A percentile compares a stretch with the other conserved stretches of the same genome.
phyloP scores from a whole-genome alignment of 179 eudicot genomes.

The Actinidia arguta region DNA sequence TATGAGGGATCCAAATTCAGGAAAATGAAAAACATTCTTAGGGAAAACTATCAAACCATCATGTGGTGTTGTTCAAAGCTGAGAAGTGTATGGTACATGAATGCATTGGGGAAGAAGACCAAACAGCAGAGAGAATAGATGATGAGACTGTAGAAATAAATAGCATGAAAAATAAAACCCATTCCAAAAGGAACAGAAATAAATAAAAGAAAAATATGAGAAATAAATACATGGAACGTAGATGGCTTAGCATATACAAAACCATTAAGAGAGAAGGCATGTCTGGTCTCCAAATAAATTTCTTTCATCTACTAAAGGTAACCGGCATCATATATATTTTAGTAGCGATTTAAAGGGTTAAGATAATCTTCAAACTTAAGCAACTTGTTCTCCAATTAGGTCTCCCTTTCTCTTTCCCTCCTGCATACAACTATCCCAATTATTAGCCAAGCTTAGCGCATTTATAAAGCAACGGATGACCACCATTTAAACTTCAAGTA shows the following conservation, averaged over 20 bases:
- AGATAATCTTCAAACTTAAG: not conserved
- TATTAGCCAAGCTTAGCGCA: not conserved
- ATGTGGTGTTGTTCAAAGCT: not conserved
- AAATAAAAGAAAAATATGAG: not conserved
- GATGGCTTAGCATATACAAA: not conserved
- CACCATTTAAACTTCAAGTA: not conserved
- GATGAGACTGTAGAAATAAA: not conserved
- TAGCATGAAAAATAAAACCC: not conserved
- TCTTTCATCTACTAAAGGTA: not conserved
- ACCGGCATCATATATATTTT: not conserved
- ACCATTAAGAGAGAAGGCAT: not conserved
- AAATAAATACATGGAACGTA: not conserved
- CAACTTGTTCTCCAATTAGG: not conserved
- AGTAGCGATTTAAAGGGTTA: not conserved
- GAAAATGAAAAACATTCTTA: not conserved
- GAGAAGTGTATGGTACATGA: constrained; percentile 2
- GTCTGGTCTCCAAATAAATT: not conserved
- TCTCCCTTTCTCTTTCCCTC: not conserved
- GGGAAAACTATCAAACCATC: not conserved
- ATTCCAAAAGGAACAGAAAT: not conserved
- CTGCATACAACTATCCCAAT: not conserved
- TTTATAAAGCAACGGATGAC: not conserved
- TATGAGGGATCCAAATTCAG: not conserved
- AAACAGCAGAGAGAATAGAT: not conserved
- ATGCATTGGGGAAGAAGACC: not conserved